phyloP scores from a whole-genome alignment of 805 yeast genomes.

The Ogataea philodendri region DNA sequence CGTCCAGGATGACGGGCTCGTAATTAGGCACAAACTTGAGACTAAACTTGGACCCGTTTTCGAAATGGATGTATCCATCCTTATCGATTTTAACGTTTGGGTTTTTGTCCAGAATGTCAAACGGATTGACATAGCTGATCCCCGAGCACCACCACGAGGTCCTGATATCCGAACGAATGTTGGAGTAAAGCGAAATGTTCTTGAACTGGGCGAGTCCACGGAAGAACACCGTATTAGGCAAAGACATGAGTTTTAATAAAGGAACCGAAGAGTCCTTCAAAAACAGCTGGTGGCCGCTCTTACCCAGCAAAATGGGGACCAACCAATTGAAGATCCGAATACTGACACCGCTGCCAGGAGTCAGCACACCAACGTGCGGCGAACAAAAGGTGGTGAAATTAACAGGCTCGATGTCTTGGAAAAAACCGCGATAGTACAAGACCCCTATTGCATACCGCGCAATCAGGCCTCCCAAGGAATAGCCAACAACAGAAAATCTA shows the following conservation, averaged over 20 bases:
- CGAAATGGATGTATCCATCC: conserved; percentile 43
- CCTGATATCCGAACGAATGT: conserved; percentile 75
- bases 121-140: conserved; percentile 61
- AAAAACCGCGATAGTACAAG: conserved; percentile 50
- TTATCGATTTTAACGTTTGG: conserved; percentile 37
- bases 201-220: conserved; percentile 54
- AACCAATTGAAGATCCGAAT: conserved; percentile 56
- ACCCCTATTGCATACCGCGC: conserved; percentile 81
- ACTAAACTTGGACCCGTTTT: conserved; percentile 36
- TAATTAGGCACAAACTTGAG: conserved; percentile 50
- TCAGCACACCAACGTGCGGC: conserved; percentile 66
- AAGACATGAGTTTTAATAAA: conserved; percentile 63
- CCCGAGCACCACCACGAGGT: conserved; percentile 84
- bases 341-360: conserved; percentile 53
- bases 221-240: conserved; percentile 56
- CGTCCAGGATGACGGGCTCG: conserved; percentile 56
- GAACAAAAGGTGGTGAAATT: conserved; percentile 63
- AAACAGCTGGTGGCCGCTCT: conserved; percentile 74
- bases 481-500: conserved; percentile 79
- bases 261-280: conserved; percentile 52
- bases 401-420: conserved; percentile 54
- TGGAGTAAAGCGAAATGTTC: conserved; percentile 62
- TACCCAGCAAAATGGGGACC: conserved; percentile 66
- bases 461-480: conserved; percentile 85
- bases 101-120: conserved; percentile 37